These are phyloP conservation scores for Papiliotrema fonsecae DNA, from an alignment of 1,284 basidiomycete genomes.

Conservation along the genomic window DNA sequence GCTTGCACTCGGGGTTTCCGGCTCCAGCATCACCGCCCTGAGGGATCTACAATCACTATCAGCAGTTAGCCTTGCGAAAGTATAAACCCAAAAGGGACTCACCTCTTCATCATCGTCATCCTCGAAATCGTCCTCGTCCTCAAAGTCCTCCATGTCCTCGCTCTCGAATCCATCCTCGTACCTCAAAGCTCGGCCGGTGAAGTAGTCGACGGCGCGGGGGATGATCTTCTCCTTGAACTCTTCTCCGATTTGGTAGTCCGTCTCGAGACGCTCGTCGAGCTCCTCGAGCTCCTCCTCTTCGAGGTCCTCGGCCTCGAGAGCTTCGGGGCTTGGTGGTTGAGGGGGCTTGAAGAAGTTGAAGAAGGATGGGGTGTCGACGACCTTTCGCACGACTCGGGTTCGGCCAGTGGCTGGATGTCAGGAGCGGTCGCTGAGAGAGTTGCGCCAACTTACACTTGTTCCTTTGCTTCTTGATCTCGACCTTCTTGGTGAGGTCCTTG, in stretches of 20 bases:
- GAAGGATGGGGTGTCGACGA: slow-evolving; percentile 82
- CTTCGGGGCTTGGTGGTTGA: slow-evolving; percentile 64
- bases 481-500: slow-evolving; percentile 93
- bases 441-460: slow-evolving; percentile 77
- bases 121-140: slow-evolving; percentile 46
- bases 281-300: slow-evolving; percentile 84
- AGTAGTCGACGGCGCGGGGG: slow-evolving; percentile 89
- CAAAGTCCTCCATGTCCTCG: slow-evolving; percentile 50
- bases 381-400: slow-evolving; percentile 85
- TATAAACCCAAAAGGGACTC: slow-evolving; percentile 4
- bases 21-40: slow-evolving; percentile 22
- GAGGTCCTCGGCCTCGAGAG: slow-evolving; percentile 66
- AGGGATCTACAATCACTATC: slow-evolving; percentile 17
- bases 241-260: slow-evolving; percentile 98
- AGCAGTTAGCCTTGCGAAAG: slow-evolving; percentile 14
- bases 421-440: not conserved
- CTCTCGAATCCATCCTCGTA: slow-evolving; percentile 68
- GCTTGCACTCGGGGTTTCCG: slow-evolving; percentile 39
- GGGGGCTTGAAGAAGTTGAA: slow-evolving; percentile 97
- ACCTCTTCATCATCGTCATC: slow-evolving; percentile 46
- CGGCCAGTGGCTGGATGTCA: slow-evolving; percentile 73
- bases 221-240: slow-evolving; percentile 98
- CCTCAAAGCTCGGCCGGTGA: slow-evolving; percentile 92
- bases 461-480: slow-evolving; percentile 98
- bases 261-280: slow-evolving; percentile 86